phyloP scores from a whole-genome alignment of 192 early-diverging fungal genomes.

The Thamnidium elegans region DNA sequence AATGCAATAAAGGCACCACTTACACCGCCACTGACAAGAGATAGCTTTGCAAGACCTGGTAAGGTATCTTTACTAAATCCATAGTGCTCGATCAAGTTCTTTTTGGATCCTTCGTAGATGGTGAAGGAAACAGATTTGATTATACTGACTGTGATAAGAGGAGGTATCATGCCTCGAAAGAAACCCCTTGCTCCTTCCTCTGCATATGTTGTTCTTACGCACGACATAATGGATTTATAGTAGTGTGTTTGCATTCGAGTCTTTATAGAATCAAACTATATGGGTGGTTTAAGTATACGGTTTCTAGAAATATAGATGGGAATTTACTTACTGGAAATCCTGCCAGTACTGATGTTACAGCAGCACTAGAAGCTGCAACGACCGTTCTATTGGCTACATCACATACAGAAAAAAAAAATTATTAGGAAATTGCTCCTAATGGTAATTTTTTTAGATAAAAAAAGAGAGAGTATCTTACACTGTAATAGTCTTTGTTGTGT shows the following conservation, averaged over 20 bases:
- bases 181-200: constrained; percentile 85
- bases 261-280: constrained; percentile 87
- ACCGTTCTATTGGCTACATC: constrained; percentile 65
- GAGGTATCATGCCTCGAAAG: constrained; percentile 85
- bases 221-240: constrained; percentile 74
- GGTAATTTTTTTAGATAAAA: not conserved
- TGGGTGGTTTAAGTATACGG: not conserved
- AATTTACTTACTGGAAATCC: constrained; percentile 56
- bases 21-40: constrained; percentile 52
- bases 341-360: constrained; percentile 62
- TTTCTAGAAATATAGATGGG: not conserved
- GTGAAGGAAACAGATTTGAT: constrained; percentile 88
- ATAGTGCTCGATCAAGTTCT: constrained; percentile 40
- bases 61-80: constrained; percentile 39
- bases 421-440: not conserved
- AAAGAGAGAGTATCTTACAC: not conserved
- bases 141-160: constrained; percentile 75
- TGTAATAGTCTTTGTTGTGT: not conserved
- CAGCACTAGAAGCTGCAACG: constrained; percentile 66
- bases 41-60: constrained; percentile 37
- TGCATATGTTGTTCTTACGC: constrained; percentile 70
- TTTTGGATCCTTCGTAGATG: constrained; percentile 75
- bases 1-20: constrained; percentile 64
- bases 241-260: constrained; percentile 95
- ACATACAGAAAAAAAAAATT: not conserved